These are phyloP conservation scores for Colletotrichum eremochloae DNA, from an alignment of 2,329 filamentous ascomycete species.

Conservation along the genomic window DNA sequence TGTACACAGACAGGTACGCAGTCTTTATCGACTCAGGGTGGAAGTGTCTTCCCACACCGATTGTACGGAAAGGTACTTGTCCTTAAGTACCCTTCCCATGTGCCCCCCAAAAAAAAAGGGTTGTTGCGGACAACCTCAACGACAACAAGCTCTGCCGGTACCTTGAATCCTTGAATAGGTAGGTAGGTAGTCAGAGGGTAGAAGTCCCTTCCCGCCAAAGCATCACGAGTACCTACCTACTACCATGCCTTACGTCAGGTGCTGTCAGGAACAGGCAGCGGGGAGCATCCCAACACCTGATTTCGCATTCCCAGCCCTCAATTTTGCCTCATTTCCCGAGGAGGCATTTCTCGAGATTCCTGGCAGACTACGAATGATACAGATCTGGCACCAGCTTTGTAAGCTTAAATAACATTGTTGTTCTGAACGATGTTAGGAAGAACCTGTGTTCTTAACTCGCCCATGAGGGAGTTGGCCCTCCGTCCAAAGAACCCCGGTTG, in stretches of 20 bases:
- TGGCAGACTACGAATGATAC: neutral
- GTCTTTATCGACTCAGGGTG: neutral
- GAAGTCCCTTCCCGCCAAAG: neutral
- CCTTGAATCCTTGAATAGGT: neutral
- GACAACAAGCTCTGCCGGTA: neutral
- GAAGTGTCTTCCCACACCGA: neutral
- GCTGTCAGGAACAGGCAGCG: neutral
- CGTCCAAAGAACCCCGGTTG: neutral
- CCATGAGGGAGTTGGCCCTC: neutral
- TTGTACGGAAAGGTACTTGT: neutral
- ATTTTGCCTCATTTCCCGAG: neutral
- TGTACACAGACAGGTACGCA: neutral
- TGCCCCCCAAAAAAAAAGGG: neutral
- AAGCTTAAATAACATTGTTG: neutral
- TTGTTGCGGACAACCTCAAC: conserved; percentile 14
- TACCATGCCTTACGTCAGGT: conserved; percentile 4
- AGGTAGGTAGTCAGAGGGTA: neutral
- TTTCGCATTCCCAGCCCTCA: neutral
- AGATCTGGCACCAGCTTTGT: neutral
- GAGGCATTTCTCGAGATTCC: neutral
- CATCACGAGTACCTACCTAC: neutral
- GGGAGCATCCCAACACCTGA: neutral
- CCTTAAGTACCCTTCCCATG: neutral
- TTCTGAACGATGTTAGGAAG: neutral
- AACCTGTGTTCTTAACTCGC: neutral